phyloP scores from a whole-genome alignment of 177 flowering plant species.

The Telopea speciosissima region DNA sequence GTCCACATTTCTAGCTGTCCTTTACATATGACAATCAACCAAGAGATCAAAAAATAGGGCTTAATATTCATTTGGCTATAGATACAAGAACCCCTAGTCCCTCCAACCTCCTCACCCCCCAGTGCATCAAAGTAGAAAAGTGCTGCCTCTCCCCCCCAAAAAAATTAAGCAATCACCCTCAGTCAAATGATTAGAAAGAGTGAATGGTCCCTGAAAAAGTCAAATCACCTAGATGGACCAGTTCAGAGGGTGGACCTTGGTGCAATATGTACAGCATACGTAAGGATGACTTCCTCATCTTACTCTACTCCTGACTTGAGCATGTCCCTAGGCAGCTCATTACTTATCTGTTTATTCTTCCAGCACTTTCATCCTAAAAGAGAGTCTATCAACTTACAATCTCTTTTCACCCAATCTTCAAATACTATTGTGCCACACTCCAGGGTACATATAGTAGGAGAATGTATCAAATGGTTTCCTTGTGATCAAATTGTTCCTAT shows the following conservation, averaged over 20 bases:
- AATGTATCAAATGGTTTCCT: background rate
- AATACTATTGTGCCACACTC: background rate
- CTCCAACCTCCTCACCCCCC: background rate
- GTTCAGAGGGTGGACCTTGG: background rate
- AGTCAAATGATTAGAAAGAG: background rate
- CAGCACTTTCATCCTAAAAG: background rate
- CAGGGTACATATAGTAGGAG: background rate
- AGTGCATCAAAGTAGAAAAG: background rate
- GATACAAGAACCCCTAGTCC: background rate
- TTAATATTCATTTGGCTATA: background rate
- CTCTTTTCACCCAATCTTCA: background rate
- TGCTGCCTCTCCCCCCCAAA: background rate
- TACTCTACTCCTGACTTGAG: background rate
- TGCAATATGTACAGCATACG: background rate
- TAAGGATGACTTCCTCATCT: background rate
- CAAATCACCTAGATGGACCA: background rate
- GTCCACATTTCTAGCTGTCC: background rate
- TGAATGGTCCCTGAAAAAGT: background rate
- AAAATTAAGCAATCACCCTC: background rate
- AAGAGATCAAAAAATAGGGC: background rate
- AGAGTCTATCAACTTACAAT: background rate
- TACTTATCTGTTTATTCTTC: background rate
- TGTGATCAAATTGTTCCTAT: background rate
- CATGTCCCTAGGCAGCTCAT: background rate
- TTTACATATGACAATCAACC: background rate